These are phyloP conservation scores for Cucumis sativus DNA, from an alignment of 306 rosid species.

Conservation along the genomic window Cucumber_9930_V3 NC_026659.2:23310501-23311000, in stretches of 20 bases:
- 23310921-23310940: background rate
- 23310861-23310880: conserved; percentile 89
- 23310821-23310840: conserved; percentile 68
- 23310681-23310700: background rate
- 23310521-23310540: conserved; percentile 87
- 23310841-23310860: conserved; percentile 88
- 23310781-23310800: conserved; percentile 94
- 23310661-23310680: background rate
- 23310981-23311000: conserved; percentile 1
- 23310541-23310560: background rate
- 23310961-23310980: conserved; percentile 5
- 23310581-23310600: background rate
- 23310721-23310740: background rate
- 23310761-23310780: conserved; percentile 84
- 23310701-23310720: background rate
- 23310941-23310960: background rate
- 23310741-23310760: background rate
- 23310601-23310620: background rate
- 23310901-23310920: background rate
- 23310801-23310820: conserved; percentile 83
- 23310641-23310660: background rate
- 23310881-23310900: conserved; percentile 61
- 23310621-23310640: background rate
- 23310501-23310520: conserved; percentile 68
- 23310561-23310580: background rate